phyloP scores from a whole-genome alignment of 2,329 filamentous ascomycete genomes.

The Fusarium pseudoanthophilum region DNA sequence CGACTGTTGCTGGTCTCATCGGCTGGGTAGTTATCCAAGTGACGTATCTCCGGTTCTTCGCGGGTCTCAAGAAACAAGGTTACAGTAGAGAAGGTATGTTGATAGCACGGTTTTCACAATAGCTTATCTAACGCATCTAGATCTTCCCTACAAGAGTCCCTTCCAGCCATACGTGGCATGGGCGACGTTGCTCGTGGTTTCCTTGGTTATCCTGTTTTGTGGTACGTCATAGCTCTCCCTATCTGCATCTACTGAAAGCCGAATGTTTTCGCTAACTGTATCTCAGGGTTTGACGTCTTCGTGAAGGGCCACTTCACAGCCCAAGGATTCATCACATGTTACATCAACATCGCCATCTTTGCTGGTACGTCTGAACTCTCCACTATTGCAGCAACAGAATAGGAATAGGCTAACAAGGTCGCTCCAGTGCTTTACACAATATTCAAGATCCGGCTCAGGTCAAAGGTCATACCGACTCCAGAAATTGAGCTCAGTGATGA shows the following conservation, averaged over 20 bases:
- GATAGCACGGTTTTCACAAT: rapidly evolving
- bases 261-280: rapidly evolving
- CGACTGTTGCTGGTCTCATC: neutral
- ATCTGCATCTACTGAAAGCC: rapidly evolving
- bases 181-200: neutral
- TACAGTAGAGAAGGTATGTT: neutral
- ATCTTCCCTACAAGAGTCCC: neutral
- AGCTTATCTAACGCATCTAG: neutral
- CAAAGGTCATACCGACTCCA: neutral
- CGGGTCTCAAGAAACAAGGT: neutral
- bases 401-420: rapidly evolving
- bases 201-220: neutral
- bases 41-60: neutral
- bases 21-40: neutral
- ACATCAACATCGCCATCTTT: neutral
- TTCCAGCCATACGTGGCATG: neutral
- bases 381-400: rapidly evolving
- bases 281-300: neutral
- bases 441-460: neutral
- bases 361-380: neutral
- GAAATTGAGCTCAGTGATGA: neutral
- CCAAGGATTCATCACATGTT: neutral
- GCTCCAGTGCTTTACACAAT: neutral
- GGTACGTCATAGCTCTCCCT: neutral
- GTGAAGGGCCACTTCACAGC: neutral